These are phyloP conservation scores for Cercospora citrullina DNA, from an alignment of 2,329 filamentous ascomycete species.

Conservation along the genomic window DNA sequence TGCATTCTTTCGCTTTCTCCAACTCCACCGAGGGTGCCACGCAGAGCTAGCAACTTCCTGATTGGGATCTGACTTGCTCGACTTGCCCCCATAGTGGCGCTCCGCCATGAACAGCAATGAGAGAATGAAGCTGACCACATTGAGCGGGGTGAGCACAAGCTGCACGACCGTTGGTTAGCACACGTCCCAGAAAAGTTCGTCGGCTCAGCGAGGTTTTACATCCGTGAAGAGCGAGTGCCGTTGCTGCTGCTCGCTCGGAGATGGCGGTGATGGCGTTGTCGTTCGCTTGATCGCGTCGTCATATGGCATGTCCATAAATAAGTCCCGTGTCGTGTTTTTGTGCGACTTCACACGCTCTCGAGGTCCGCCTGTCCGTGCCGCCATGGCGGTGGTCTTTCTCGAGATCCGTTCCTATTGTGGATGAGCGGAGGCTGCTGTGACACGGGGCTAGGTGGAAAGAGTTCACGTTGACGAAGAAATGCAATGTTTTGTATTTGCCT, in stretches of 20 bases:
- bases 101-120: conserved; percentile 63
- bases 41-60: conserved; percentile 41
- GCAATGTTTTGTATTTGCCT: conserved; percentile 3
- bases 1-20: conserved; percentile 57
- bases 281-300: conserved; percentile 30
- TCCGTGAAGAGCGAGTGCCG: conserved; percentile 29
- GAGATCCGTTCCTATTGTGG: background rate
- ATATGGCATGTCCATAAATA: conserved; percentile 33
- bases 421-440: conserved; percentile 20
- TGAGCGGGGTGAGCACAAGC: conserved; percentile 61
- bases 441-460: conserved; percentile 14
- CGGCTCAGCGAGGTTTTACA: conserved; percentile 19
- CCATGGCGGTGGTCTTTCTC: conserved; percentile 20
- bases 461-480: background rate
- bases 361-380: conserved; percentile 17
- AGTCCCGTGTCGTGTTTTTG: conserved; percentile 33
- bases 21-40: conserved; percentile 29
- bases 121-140: conserved; percentile 64
- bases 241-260: conserved; percentile 19
- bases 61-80: conserved; percentile 46
- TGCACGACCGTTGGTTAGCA: conserved; percentile 18
- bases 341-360: conserved; percentile 24
- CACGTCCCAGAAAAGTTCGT: background rate
- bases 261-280: conserved; percentile 24
- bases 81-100: conserved; percentile 52